Percentiles rank a stretch among this genome's conserved stretches.
Conservation (phyloP, 2,329 filamentous ascomycete genomes). For the Colletotrichum liriopes region DNA sequence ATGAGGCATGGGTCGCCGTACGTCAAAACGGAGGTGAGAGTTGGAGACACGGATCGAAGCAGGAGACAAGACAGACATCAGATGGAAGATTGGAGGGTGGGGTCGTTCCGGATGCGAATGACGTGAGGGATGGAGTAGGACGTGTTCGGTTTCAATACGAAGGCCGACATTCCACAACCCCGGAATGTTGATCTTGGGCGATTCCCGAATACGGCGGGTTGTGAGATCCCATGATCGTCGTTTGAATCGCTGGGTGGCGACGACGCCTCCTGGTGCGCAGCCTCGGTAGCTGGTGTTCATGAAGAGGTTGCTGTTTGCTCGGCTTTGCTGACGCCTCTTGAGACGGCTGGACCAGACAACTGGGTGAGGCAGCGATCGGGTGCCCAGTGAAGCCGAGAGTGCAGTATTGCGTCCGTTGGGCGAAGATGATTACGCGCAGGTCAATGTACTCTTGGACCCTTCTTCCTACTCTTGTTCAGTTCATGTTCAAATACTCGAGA, state of each 20-base stretch:
- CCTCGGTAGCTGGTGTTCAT: conserved; percentile 11
- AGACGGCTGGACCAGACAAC: not conserved
- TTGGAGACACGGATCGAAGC: conserved; percentile 8
- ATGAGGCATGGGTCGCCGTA: not conserved
- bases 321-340: not conserved
- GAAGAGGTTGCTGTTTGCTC: conserved; percentile 20
- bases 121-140: conserved; percentile 1
- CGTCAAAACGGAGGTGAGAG: not conserved
- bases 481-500: not conserved
- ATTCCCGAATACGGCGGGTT: conserved; percentile 35
- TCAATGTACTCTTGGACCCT: not conserved
- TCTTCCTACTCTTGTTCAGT: not conserved
- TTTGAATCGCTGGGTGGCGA: conserved; percentile 6
- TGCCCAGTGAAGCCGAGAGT: no score
- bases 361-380: not conserved
- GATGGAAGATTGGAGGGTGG: conserved; percentile 26
- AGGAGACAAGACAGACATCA: conserved; percentile 10
- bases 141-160: conserved; percentile 38
- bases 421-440: not conserved
- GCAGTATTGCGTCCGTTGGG: no score
- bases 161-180: conserved; percentile 17
- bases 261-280: conserved; percentile 8
- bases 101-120: conserved; percentile 15
- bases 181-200: conserved; percentile 1
- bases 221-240: conserved; percentile 9